Evolutionary conservation across 2,329 filamentous ascomycete genomes (phyloP), one percentile per base, ranked within the genome.

Genomic region (Fusarium xylarioides): DNA sequence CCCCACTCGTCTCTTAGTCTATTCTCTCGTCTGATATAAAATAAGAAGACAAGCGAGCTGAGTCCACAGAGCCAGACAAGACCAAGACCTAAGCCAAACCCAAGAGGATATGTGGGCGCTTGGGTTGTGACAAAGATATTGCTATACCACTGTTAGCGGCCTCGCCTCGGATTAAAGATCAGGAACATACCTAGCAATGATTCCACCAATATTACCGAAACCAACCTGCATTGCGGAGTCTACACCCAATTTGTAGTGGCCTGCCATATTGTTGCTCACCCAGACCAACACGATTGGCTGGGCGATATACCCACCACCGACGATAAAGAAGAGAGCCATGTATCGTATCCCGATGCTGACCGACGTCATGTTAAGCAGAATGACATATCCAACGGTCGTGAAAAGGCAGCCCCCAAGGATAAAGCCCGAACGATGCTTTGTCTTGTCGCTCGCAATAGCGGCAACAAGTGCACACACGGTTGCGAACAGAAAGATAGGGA

Each of bases 211-310:
- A 6, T 47, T 47, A 11, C 44, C 44, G 7, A 47, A n/a, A 4
- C 44, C 44, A n/a, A 47, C 10, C 19, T 47, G 44, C 44, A 47
- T 47, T 11, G 44, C 44, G 5, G 44, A 47, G 30, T 26, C 44
- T 11, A 47, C 44, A n/a, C 44, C 44, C 44, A 47, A n/a, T 6
- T 47, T 47, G 14, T 47, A 47, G 11, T 47, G 44, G 0, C 44
- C 44, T n/a, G 44, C 44, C 44, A 47, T 47, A 19, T 47, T 47
- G 44, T 47, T 30, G 44, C 44, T 47, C 44, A 47, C 44, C 44
- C 44, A 47, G 26, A 47, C 44, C 19, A 47, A 30, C 9, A 47
- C 44, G 3, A 47, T 47, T 30, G 44, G 44, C 1, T 47, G 44
- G 3, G 44, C 44, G 44, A 47, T 47, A 3, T 47, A 47, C 4